Conservation (phyloP, 495 filamentous ascomycete species). For the Apiosordaria backusii region DNA sequence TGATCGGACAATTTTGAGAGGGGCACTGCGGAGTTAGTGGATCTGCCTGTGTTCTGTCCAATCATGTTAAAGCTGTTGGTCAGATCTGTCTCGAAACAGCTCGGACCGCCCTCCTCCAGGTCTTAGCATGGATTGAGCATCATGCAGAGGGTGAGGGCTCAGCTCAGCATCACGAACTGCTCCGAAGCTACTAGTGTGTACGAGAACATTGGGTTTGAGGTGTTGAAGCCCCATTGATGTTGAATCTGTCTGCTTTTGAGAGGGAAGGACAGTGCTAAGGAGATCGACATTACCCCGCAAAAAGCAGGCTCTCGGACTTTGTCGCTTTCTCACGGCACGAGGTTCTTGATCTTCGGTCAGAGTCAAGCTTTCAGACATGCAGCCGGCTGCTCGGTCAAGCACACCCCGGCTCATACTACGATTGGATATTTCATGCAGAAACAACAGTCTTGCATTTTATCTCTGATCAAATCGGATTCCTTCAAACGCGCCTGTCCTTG, state of each 20-base stretch:
- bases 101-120: not conserved
- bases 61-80: constrained; percentile 11
- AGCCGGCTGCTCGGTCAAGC: not conserved
- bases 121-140: not conserved
- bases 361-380: not conserved
- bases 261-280: too few species aligned
- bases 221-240: not conserved
- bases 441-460: not conserved
- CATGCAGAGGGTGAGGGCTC: not conserved
- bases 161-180: not conserved
- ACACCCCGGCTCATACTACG: not conserved
- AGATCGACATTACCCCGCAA: not conserved
- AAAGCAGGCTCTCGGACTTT: not conserved
- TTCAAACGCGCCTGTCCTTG: not conserved
- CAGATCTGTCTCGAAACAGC: constrained; percentile 10
- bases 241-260: too few species aligned
- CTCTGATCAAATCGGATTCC: too few species aligned
- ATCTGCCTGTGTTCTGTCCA: constrained; percentile 3
- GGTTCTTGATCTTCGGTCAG: not conserved
- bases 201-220: not conserved
- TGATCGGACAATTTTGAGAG: not conserved
- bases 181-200: not conserved
- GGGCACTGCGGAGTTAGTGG: constrained; percentile 5
- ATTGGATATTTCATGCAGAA: not conserved
- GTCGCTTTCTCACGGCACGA: not conserved